A percentile compares a stretch with the other conserved stretches of the same genome.
Evolutionary conservation across 345 rosid genomes (phyloP).

Genomic region (Barbarea vulgaris): DNA sequence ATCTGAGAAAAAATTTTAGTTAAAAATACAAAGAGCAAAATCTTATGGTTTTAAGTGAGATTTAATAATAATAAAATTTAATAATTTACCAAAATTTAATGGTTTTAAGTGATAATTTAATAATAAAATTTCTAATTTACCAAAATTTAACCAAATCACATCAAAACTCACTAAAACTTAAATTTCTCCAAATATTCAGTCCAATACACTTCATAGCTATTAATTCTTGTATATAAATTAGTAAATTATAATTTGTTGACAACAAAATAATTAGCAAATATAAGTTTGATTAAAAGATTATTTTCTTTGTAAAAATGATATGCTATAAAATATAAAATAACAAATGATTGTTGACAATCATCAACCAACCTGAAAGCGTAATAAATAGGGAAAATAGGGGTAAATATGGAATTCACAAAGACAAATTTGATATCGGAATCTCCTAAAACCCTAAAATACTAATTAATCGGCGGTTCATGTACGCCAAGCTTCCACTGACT

Average conservation of each 20-base stretch:
- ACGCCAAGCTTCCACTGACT: conserved; percentile 3
- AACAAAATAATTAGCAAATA: not conserved
- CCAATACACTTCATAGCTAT: too few relatives aligned
- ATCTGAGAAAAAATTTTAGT: too few relatives aligned
- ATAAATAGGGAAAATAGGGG: not conserved
- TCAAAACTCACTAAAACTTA: too few relatives aligned
- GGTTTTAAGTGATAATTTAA: too few relatives aligned
- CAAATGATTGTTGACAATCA: not conserved
- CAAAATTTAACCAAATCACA: too few relatives aligned
- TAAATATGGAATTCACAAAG: not conserved
- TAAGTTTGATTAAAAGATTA: not conserved
- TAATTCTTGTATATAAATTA: not conserved
- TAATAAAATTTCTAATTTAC: too few relatives aligned
- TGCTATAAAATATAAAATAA: not conserved
- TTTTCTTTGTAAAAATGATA: not conserved
- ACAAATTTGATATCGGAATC: conserved; percentile 11
- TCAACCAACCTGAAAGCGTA: not conserved
- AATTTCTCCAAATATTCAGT: too few relatives aligned
- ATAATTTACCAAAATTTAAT: too few relatives aligned
- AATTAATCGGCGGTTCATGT: not conserved
- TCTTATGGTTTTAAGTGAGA: too few relatives aligned
- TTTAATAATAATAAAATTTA: too few relatives aligned
- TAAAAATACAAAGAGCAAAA: too few relatives aligned
- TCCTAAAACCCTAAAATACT: conserved; percentile 36
- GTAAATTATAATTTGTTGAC: not conserved